Percentiles rank a stretch among this genome's conserved stretches.
Conservation (phyloP, 2,329 filamentous ascomycete genomes). For the Neonectria coccinea region DNA sequence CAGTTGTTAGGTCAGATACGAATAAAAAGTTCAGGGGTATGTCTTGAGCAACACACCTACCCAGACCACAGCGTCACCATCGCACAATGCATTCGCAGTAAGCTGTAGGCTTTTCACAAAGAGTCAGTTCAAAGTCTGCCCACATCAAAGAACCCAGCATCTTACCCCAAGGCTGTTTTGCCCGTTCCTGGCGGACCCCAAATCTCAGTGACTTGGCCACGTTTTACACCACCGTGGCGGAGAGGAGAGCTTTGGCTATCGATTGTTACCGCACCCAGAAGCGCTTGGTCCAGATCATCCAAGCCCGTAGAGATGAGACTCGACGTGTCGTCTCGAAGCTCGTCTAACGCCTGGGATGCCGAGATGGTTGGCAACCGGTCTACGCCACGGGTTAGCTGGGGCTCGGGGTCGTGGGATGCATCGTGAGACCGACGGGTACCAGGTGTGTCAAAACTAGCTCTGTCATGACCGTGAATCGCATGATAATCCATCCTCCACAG, state of each 20-base stretch:
- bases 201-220: constrained; percentile 85
- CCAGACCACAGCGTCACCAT: constrained; percentile 78
- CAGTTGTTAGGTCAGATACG: constrained; percentile 23
- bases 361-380: constrained; percentile 83
- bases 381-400: constrained; percentile 50
- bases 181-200: constrained; percentile 89
- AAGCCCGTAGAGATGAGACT: constrained; percentile 69
- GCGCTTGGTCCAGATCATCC: constrained; percentile 61
- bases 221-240: constrained; percentile 69
- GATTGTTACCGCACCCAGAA: constrained; percentile 46
- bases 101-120: constrained; percentile 75
- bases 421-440: constrained; percentile 61
- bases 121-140: constrained; percentile 25
- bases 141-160: constrained; percentile 25
- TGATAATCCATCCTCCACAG: constrained; percentile 66
- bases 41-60: constrained; percentile 71
- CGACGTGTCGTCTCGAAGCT: constrained; percentile 63
- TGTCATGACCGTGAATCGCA: constrained; percentile 69
- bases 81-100: constrained; percentile 70
- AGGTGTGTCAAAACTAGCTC: constrained; percentile 69
- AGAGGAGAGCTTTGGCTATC: constrained; percentile 29
- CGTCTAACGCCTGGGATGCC: constrained; percentile 77
- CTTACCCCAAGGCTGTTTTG: constrained; percentile 86
- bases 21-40: neutral
- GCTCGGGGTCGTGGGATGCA: constrained; percentile 10